phyloP scores from a whole-genome alignment of 495 filamentous ascomycete species.

The Hypoxylon cercidicola region DNA sequence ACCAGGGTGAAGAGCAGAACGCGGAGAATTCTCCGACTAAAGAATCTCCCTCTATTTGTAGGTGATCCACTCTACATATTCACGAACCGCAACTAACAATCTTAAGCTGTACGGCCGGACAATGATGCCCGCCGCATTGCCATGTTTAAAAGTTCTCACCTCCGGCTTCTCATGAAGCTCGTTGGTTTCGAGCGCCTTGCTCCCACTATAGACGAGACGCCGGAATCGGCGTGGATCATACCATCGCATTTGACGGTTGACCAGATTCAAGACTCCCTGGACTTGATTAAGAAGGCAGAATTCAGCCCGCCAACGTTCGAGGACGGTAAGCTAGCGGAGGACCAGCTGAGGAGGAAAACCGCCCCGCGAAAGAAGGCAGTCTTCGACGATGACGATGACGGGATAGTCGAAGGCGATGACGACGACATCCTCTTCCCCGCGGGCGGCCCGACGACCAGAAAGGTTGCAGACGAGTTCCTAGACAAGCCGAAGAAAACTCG shows the following conservation, averaged over 20 bases:
- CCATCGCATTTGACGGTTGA: conserved; percentile 71
- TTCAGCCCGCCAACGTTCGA: conserved; percentile 77
- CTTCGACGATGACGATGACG: conserved; percentile 73
- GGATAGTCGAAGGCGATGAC: conserved; percentile 64
- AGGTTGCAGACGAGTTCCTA: conserved; percentile 57
- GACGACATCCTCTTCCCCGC: conserved; percentile 70
- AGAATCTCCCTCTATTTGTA: conserved; percentile 58
- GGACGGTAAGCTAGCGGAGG: conserved; percentile 74
- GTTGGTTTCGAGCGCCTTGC: conserved; percentile 77
- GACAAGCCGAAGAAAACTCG: conserved; percentile 60
- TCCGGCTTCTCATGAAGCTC: conserved; percentile 85
- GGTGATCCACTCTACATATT: conserved; percentile 30
- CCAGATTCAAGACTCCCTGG: conserved; percentile 67
- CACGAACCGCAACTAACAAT: conserved; percentile 2
- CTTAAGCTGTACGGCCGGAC: conserved; percentile 70
- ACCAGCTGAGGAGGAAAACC: conserved; percentile 78
- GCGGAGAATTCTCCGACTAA: conserved; percentile 49
- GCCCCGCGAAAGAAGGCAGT: conserved; percentile 58
- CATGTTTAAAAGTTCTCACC: conserved; percentile 88
- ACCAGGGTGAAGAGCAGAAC: conserved; percentile 51
- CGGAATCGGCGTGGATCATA: conserved; percentile 81
- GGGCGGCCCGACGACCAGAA: conserved; percentile 68
- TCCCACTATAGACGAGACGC: conserved; percentile 69
- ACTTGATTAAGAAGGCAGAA: conserved; percentile 74
- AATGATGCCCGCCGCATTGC: conserved; percentile 74